Evolutionary conservation across 164 flowering plant species (phyloP).

Genomic region (Stephania cephalantha): DNA sequence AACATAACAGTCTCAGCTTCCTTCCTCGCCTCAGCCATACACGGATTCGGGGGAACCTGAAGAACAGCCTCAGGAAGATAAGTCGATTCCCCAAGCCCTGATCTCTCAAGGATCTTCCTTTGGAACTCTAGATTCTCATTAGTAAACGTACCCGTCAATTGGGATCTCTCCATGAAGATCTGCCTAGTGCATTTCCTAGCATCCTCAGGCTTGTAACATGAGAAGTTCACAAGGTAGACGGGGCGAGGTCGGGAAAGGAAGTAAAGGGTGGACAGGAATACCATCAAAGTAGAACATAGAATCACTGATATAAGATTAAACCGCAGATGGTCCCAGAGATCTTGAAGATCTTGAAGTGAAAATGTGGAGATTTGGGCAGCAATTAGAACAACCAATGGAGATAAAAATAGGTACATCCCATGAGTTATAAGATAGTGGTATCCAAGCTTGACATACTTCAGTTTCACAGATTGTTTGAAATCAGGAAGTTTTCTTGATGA

Average conservation of each 20-base stretch:
- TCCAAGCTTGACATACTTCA: conserved; percentile 67
- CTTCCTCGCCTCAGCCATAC: conserved; percentile 69
- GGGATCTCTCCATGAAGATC: conserved; percentile 57
- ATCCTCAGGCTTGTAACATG: conserved; percentile 74
- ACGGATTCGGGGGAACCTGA: conserved; percentile 70
- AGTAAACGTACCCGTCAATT: conserved; percentile 38
- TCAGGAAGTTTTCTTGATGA: conserved; percentile 47
- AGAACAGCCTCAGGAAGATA: conserved; percentile 70
- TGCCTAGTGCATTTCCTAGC: conserved; percentile 60
- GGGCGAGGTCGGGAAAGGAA: conserved; percentile 75
- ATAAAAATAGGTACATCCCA: conserved; percentile 51
- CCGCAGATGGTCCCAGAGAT: conserved; percentile 53
- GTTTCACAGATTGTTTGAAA: conserved; percentile 48
- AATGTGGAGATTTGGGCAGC: conserved; percentile 58
- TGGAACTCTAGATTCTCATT: conserved; percentile 60
- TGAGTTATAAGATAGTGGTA: conserved; percentile 63
- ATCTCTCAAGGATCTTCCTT: conserved; percentile 56
- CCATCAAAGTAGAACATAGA: conserved; percentile 50
- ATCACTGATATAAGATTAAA: conserved; percentile 55
- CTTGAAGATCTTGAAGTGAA: conserved; percentile 49
- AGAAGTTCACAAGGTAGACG: conserved; percentile 66
- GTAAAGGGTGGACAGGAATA: conserved; percentile 59
- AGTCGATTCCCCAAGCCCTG: conserved; percentile 74
- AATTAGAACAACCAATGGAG: conserved; percentile 41
- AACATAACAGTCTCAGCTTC: conserved; percentile 77